Conservation (phyloP, 345 rosid species). For the Raphanus sativus region DNA sequence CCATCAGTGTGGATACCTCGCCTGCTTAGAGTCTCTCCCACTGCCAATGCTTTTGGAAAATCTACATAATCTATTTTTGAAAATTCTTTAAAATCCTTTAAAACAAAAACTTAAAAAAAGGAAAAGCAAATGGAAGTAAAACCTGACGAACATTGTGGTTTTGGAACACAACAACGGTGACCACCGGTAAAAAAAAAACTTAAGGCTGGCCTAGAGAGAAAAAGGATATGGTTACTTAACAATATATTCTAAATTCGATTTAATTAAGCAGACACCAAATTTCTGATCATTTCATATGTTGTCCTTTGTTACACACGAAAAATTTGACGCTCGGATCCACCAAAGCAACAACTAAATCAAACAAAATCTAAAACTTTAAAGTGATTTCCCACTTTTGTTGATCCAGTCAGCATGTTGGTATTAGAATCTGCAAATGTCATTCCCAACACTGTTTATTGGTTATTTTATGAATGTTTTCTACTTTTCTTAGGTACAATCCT, state of each 20-base stretch:
- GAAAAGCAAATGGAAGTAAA: no score
- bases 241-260: not conserved
- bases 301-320: not conserved
- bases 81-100: no score
- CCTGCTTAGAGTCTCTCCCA: no score
- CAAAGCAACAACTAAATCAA: not conserved
- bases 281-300: not conserved
- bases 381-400: not conserved
- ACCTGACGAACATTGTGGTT: not conserved
- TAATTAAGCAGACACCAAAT: not conserved
- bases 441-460: conserved; percentile 9
- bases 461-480: not conserved
- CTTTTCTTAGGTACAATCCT: not conserved
- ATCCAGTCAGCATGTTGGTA: not conserved
- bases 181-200: not conserved
- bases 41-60: no score
- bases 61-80: no score
- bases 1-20: no score
- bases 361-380: not conserved
- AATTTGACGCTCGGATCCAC: not conserved
- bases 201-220: not conserved
- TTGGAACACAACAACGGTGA: not conserved
- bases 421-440: conserved; percentile 10
- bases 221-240: not conserved
- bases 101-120: no score